Evolutionary conservation across 306 rosid genomes (phyloP).

Genomic region (Vicia faba): DNA sequence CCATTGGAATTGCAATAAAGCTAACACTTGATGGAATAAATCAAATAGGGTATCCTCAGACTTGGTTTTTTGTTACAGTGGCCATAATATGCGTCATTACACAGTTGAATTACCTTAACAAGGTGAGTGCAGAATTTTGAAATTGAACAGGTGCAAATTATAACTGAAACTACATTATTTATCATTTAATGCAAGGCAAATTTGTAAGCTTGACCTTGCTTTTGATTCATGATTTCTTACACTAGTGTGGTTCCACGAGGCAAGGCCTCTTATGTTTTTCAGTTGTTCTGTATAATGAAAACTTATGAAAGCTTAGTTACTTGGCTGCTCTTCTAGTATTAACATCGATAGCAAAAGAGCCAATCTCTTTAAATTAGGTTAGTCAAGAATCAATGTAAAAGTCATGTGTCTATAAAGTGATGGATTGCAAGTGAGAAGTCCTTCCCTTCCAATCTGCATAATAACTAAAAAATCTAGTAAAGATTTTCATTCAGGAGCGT

Average conservation of each 20-base stretch:
- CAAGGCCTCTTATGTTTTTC: constrained; percentile 23
- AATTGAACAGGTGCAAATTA: constrained; percentile 16
- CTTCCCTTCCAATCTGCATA: constrained; percentile 11
- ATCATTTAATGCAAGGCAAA: neutral
- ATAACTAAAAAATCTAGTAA: neutral
- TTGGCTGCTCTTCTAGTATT: neutral
- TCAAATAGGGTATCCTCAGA: constrained; percentile 87
- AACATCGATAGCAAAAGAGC: neutral
- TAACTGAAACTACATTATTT: constrained; percentile 5
- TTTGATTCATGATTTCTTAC: constrained; percentile 19
- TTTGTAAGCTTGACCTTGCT: constrained; percentile 25
- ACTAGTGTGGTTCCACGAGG: constrained; percentile 1
- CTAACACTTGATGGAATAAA: constrained; percentile 84
- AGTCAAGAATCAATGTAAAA: neutral
- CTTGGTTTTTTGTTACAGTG: constrained; percentile 85
- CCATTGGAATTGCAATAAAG: constrained; percentile 93
- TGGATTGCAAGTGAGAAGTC: constrained; percentile 17
- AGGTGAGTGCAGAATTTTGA: constrained; percentile 56
- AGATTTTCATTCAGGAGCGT: neutral
- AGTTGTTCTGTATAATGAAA: constrained; percentile 15
- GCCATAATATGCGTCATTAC: constrained; percentile 80
- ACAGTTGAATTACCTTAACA: constrained; percentile 91
- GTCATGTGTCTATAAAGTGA: constrained; percentile 15
- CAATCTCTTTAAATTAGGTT: neutral
- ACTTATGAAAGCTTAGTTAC: neutral